phyloP scores from a whole-genome alignment of 345 rosid genomes.

The Arabidopsis suecica region DNA sequence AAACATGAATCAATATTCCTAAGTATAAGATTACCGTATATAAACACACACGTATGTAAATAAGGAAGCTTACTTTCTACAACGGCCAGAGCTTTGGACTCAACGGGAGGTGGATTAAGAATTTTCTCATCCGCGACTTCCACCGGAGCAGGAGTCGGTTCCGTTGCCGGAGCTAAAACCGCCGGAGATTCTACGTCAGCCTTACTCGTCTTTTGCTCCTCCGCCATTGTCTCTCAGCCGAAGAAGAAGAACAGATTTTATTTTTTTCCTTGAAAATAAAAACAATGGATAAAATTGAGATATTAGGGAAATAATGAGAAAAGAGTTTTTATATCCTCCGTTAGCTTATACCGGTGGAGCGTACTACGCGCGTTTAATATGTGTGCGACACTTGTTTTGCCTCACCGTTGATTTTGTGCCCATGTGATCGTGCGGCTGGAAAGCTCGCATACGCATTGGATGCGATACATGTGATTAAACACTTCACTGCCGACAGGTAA shows the following conservation, averaged over 20 bases:
- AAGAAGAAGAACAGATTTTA: neutral
- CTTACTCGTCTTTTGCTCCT: slow-evolving; percentile 51
- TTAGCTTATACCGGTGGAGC: slow-evolving; percentile 34
- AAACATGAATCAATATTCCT: slow-evolving; percentile 4
- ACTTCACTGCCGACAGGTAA: slow-evolving; percentile 62
- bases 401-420: slow-evolving; percentile 43
- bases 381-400: slow-evolving; percentile 16
- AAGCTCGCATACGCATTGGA: slow-evolving; percentile 20
- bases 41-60: neutral
- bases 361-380: slow-evolving; percentile 41
- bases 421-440: slow-evolving; percentile 50
- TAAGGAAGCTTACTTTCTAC: slow-evolving; percentile 58
- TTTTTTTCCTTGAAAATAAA: neutral
- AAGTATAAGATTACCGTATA: neutral
- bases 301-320: slow-evolving; percentile 17
- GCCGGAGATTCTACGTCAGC: slow-evolving; percentile 44
- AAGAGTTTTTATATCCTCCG: slow-evolving; percentile 38
- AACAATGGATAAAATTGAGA: slow-evolving; percentile 13
- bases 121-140: slow-evolving; percentile 51
- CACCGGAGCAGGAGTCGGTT: slow-evolving; percentile 42
- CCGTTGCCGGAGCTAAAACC: slow-evolving; percentile 40
- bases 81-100: slow-evolving; percentile 64
- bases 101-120: slow-evolving; percentile 48
- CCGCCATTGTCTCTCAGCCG: slow-evolving; percentile 56
- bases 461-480: slow-evolving; percentile 41